Evolutionary conservation across 2,329 filamentous ascomycete species (phyloP), one percentile per base, ranked within the genome.

Genomic region (Emergomyces pasteurianus): DNA sequence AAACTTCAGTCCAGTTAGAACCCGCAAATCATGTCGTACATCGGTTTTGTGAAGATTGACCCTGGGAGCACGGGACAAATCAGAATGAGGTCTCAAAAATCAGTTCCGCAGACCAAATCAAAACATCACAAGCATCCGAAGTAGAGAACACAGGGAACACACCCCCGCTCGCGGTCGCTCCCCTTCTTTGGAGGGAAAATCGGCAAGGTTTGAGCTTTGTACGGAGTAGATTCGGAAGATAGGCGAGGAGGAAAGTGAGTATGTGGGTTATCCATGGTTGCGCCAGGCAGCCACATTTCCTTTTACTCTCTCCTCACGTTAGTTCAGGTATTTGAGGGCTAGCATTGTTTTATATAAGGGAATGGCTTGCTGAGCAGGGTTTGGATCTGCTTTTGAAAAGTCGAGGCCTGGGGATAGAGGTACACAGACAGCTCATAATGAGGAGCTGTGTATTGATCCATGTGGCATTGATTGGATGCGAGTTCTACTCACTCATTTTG

Each of bases 1-100:
- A 56, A 56, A 56, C 54, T 56, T 56, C 54, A 58, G 57, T 38
- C 50, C 50, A 54, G 16, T 54, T 31, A 54, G 31, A 38, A 21
- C n/a, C 34, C 26, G 34, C 57, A 52, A 58, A 58, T 58, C 57
- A 58, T 26, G 57, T 58, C 57, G 23, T 50, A 50, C 47, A 50
- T 58, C 40, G 10, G 57, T 28, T 46, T 58, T 26, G 42, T 47
- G 42, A 47, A 58, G 31, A 58, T 46, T n/a, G 36, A 43, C n/a
- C 12, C 57, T 43, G 38, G 38, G 23, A 38, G 18, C 7, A 12
- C 31, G 36, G n/a, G 54, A 21, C 36, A 36, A 43, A 56, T 56
- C 38, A 56, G 21, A 26, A 26, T 14, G 54, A 56, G 14, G 36
- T 56, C 54, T 56, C 54, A 56, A 56, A 56, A 56, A 42, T 56